These are phyloP conservation scores for Colletotrichum sp. DNA, from an alignment of 2,329 filamentous ascomycete genomes.

Conservation along the genomic window DNA sequence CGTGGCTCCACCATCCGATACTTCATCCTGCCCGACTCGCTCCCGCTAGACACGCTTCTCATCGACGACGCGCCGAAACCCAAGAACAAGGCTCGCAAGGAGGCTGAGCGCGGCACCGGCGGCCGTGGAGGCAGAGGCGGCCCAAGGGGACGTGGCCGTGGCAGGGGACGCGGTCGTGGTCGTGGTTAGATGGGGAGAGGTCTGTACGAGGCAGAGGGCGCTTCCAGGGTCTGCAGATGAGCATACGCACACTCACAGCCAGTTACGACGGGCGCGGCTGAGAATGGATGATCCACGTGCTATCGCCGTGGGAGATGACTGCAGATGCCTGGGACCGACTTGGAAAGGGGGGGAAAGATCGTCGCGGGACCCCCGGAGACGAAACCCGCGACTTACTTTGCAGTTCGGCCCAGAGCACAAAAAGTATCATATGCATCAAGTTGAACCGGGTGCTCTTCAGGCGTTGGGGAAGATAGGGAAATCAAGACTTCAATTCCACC, in stretches of 20 bases:
- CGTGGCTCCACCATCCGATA: conserved; percentile 96
- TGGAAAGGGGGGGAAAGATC: background rate
- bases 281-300: background rate
- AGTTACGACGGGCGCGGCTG: background rate
- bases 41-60: conserved; percentile 92
- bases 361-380: background rate
- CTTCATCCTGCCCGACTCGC: conserved; percentile 92
- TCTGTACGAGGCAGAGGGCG: background rate
- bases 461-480: conserved; percentile 15
- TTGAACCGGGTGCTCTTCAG: conserved; percentile 15
- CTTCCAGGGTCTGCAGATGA: background rate
- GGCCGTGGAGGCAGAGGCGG: conserved; percentile 56
- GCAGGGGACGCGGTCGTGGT: conserved; percentile 48
- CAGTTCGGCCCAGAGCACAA: background rate
- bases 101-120: conserved; percentile 68
- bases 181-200: conserved; percentile 30
- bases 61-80: conserved; percentile 98
- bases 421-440: conserved; percentile 8
- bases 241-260: background rate
- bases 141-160: conserved; percentile 57
- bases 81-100: conserved; percentile 99
- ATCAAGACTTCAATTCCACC: conserved; percentile 15
- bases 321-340: background rate
- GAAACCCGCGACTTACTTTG: conserved; percentile 7
- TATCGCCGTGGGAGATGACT: background rate